phyloP scores from a whole-genome alignment of 2,329 filamentous ascomycete species.

The Monosporascus sp. region DNA sequence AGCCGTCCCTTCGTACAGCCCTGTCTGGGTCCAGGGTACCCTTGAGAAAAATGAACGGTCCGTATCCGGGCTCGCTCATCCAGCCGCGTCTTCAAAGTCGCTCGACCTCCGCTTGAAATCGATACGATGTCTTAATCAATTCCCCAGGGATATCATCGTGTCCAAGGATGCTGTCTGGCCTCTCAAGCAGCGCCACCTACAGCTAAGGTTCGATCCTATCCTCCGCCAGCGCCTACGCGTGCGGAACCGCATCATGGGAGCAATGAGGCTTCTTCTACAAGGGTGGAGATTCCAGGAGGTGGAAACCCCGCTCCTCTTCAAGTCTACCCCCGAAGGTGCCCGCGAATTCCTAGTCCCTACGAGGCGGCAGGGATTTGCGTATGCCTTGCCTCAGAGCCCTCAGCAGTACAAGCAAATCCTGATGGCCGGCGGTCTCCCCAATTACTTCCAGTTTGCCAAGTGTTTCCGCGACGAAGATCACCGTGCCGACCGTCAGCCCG shows the following conservation, averaged over 20 bases:
- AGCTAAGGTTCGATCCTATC: conserved; percentile 69
- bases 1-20: conserved; percentile 44
- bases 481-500: conserved; percentile 86
- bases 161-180: conserved; percentile 70
- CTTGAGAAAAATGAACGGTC: conserved; percentile 4
- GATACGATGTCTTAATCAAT: conserved; percentile 65
- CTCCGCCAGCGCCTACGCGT: conserved; percentile 66
- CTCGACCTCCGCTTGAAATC: conserved; percentile 56
- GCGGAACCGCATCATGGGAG: conserved; percentile 50
- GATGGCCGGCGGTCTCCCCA: conserved; percentile 80
- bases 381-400: conserved; percentile 91
- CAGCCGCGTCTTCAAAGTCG: not conserved
- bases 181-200: conserved; percentile 72
- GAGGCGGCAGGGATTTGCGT: conserved; percentile 68
- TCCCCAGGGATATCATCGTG: conserved; percentile 72
- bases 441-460: conserved; percentile 88
- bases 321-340: conserved; percentile 93
- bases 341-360: conserved; percentile 93
- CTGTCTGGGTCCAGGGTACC: conserved; percentile 45
- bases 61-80: not conserved
- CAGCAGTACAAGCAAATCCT: conserved; percentile 98
- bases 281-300: conserved; percentile 62
- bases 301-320: conserved; percentile 93
- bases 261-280: conserved; percentile 33
- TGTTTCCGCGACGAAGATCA: conserved; percentile 96